Base-by-base conservation (phyloP, 225 moss, liverwort and hornwort genomes). In the Pleurozium schreberi region DNA sequence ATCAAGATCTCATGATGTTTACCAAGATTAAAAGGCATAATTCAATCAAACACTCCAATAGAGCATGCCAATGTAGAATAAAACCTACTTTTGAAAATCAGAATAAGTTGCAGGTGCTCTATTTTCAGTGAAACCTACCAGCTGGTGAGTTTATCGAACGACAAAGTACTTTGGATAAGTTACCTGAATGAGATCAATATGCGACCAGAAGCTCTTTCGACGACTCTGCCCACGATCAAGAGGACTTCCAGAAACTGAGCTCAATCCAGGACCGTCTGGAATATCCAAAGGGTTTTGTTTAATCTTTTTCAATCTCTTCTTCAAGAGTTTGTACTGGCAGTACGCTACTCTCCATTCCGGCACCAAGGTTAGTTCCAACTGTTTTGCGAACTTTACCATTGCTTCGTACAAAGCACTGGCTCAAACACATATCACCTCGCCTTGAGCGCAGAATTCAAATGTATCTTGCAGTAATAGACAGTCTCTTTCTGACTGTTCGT, bases 311-410 rank as follows among this genome's bases (percentile, higher is more conserved):
- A 96, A 88, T 73, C 90, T 93, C 88, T 97, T 95, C 92, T 97
- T 97, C 90, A 97, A 84, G 38, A 85, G 69, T 89, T 93, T 95
- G 88, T 97, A 97, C 78, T 95, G 93, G 87, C 97, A 97, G 57
- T 93, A 97, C 27, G 97, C 97, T 89, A 82, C 94, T 91, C 95
- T 93, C 97, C 96, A 97, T 90, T 97, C 97, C 47, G 96, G 96
- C 80, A 97, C 97, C 89, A 96, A 90, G 75, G 96, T 95, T 82
- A 90, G 70, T 75, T 93, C 93, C 90, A 97, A 89, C 60, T 94
- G 96, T 82, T 97, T 97, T 50, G 95, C 92, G 84, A 97, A 97
- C 91, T 97, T 95, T 88, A 97, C 97, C 97, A 97, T 97, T 81
- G 90, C 92, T 82, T 87, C 75, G 62, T 87, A 77, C 82, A 75